A percentile compares a stretch with the other conserved stretches of the same genome.
Conservation (phyloP, 768 basidiomycete genomes). For the Lactarius deliciosus region DNA sequence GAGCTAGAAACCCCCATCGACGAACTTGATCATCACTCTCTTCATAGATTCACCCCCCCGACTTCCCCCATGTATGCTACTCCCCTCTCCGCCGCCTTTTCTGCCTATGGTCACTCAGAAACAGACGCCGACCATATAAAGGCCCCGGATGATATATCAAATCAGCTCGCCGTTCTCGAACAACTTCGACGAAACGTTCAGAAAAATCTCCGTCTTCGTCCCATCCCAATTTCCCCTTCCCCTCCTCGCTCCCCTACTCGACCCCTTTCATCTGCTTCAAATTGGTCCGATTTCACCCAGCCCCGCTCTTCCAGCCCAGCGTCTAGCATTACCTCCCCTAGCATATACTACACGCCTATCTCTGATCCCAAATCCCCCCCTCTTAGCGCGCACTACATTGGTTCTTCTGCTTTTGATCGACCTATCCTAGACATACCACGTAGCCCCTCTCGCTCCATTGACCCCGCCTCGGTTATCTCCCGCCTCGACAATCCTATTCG, state of each 20-base stretch:
- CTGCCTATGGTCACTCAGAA: slow-evolving; percentile 33
- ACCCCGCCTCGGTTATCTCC: slow-evolving; percentile 47
- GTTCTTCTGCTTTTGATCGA: slow-evolving; percentile 30
- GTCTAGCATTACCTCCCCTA: slow-evolving; percentile 41
- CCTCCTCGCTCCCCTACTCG: slow-evolving; percentile 31
- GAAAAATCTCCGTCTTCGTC: slow-evolving; percentile 74
- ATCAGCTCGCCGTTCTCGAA: slow-evolving; percentile 67
- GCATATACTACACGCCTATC: slow-evolving; percentile 54
- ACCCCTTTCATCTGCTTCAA: slow-evolving; percentile 32
- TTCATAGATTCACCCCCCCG: slow-evolving; percentile 35
- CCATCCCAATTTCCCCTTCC: slow-evolving; percentile 55
- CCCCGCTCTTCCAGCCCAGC: slow-evolving; percentile 46
- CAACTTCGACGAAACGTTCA: slow-evolving; percentile 68
- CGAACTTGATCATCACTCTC: slow-evolving; percentile 35
- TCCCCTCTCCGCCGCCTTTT: slow-evolving; percentile 32
- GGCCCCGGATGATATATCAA: slow-evolving; percentile 56
- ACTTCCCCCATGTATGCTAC: slow-evolving; percentile 34
- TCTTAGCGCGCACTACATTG: slow-evolving; percentile 37
- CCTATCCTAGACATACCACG: slow-evolving; percentile 29
- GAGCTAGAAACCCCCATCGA: slow-evolving; percentile 40
- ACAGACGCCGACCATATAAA: slow-evolving; percentile 28
- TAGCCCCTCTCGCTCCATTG: slow-evolving; percentile 41
- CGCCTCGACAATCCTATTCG: slow-evolving; percentile 45
- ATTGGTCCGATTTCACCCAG: slow-evolving; percentile 37
- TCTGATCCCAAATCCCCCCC: slow-evolving; percentile 38